Base-by-base conservation (phyloP, 257 asterid genomes). In the Lycium ferocissimum region DNA sequence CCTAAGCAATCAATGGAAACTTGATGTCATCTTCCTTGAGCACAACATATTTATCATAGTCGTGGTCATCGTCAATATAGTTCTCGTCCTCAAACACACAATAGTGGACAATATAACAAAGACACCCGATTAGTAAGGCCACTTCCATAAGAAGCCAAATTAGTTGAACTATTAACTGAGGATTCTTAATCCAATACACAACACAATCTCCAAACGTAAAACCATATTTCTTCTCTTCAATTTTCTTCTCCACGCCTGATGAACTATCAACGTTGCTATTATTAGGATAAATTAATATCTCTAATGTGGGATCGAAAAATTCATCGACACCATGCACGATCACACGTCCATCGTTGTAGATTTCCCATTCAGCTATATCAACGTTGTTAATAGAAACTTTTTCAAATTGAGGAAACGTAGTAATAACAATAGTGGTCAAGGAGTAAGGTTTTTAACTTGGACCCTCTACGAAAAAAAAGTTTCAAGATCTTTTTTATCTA, bases 271-370 rank as follows among this genome's bases (percentile, higher is more conserved):
- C 7, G 0, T 73, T 3, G 6, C 18, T 6, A 2, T 14, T 2
- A 47, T 20, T 40, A 40, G 45, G 54, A 45, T 5, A 47, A 2
- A 10, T 6, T 9, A 73, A 11, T 6, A 26, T 73, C 54, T 73
- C 40, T 1, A 73, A 11, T 0, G 12, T 6, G 0, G 85, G 81
- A 35, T 83, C 70, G 1, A 83, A 83, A 10, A 83, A 66, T 7
- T 26, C 45, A 2, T 69, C 81, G 2, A 83, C 5, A 0, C 81
- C 85, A 18, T 83, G 70, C 3, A 83, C 40, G 13, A 67, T 69
- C n/a, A 83, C 81, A 33, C n/a, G 37, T 14, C 22, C 70, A 11
- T 67, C 54, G 5, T 83, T n/a, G 5, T 83, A 83, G 1, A 83
- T 15, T 10, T 69, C 12, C 81, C 85, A 83, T 45, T 51, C 26